Percentiles rank a stretch among this genome's conserved stretches.
Conservation (phyloP, 2,329 filamentous ascomycete species). For the Colletotrichum nymphaeae region DNA sequence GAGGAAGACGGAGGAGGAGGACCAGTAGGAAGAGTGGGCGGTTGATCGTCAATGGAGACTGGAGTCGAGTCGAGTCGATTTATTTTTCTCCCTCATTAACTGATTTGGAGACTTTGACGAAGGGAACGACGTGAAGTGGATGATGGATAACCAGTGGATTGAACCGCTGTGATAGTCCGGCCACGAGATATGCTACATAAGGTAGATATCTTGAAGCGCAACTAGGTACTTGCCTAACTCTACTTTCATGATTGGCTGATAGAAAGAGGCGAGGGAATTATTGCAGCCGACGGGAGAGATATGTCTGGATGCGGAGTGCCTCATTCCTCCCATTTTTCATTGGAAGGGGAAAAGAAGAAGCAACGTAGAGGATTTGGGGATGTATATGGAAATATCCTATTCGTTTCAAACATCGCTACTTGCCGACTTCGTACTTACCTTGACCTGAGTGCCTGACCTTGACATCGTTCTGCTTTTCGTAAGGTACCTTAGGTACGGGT, state of each 20-base stretch:
- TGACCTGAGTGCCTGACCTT: background rate
- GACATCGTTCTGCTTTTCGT: background rate
- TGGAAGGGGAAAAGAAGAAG: background rate
- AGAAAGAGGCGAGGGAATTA: background rate
- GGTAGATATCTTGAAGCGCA: background rate
- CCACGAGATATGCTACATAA: background rate
- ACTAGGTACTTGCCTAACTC: background rate
- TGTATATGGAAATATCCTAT: no score
- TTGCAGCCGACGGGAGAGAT: background rate
- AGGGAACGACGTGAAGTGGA: constrained; percentile 21
- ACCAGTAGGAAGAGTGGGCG: constrained; percentile 11
- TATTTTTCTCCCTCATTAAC: background rate
- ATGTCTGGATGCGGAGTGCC: background rate
- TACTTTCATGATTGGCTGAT: background rate
- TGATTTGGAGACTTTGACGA: background rate
- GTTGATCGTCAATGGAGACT: background rate
- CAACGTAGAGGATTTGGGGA: background rate
- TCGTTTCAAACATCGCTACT: background rate
- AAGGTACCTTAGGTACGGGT: background rate
- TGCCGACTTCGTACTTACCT: background rate
- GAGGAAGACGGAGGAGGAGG: background rate
- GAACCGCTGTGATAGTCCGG: background rate
- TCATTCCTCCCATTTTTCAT: background rate
- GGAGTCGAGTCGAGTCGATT: background rate
- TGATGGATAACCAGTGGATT: background rate